phyloP scores from a whole-genome alignment of 2,329 filamentous ascomycete species.

The Pyrenochaeta sp. region DNA sequence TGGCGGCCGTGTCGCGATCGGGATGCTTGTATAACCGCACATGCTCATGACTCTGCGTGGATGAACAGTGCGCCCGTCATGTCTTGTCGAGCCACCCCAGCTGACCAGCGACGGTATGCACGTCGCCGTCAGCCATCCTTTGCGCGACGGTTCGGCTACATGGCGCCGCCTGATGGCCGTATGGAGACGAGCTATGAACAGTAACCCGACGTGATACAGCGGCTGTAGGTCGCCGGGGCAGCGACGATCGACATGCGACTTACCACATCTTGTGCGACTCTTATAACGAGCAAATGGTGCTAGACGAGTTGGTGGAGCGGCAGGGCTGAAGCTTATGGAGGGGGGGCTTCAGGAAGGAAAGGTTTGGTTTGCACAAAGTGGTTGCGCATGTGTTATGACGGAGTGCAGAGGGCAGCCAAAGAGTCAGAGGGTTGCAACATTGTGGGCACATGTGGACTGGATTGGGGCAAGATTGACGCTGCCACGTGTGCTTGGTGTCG shows the following conservation, averaged over 20 bases:
- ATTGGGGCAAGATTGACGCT: not conserved
- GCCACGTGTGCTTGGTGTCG: not conserved
- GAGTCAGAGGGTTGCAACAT: not conserved
- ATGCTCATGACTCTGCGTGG: not conserved
- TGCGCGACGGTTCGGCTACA: slow-evolving; percentile 29
- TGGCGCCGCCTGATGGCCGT: slow-evolving; percentile 16
- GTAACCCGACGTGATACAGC: slow-evolving; percentile 28
- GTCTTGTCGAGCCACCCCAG: slow-evolving; percentile 26
- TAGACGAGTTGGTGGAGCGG: slow-evolving; percentile 8
- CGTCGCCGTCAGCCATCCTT: slow-evolving; percentile 34
- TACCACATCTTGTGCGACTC: slow-evolving; percentile 31
- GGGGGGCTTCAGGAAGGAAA: slow-evolving; percentile 11
- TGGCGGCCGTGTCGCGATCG: slow-evolving; percentile 8
- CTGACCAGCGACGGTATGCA: slow-evolving; percentile 42
- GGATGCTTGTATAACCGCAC: slow-evolving; percentile 21
- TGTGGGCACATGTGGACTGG: slow-evolving; percentile 2
- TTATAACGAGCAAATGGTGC: slow-evolving; percentile 21
- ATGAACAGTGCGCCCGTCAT: not conserved
- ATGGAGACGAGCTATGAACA: slow-evolving; percentile 17
- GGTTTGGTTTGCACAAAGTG: slow-evolving; percentile 16
- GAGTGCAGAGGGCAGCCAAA: not conserved
- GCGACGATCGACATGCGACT: slow-evolving; percentile 28
- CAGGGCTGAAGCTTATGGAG: slow-evolving; percentile 11
- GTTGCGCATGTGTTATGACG: slow-evolving; percentile 13
- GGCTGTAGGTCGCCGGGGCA: slow-evolving; percentile 16